Evolutionary conservation across 2,329 filamentous ascomycete genomes (phyloP), one percentile per base, ranked within the genome.

Genomic region (Ascochyta koolunga): DNA sequence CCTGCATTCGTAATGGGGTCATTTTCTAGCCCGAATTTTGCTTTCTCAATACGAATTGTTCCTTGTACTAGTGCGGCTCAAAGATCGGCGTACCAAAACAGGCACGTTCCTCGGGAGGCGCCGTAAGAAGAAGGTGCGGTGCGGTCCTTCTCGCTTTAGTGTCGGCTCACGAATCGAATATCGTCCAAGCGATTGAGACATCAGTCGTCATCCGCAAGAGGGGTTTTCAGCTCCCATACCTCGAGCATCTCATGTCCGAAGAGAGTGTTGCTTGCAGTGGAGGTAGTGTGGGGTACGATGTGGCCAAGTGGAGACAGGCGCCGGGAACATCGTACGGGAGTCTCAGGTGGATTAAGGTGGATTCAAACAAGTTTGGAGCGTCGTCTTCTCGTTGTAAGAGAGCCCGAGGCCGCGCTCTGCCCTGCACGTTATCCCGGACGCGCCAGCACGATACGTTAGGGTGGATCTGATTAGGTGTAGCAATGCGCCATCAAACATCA

Each of bases 41-140:
- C 38, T 27, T 19, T 25, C 18, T 27, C 25, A 32, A 19, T 2
- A 19, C 21, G 22, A 10, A 18, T 2, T 24, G 4, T 24, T n/a
- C 22, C 31, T 29, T 42, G 43, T n/a, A 37, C 33, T 21, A 38
- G 37, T 41, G 43, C 38, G 43, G 37, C 43, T 53, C 32, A 21
- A 37, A n/a, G 31, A 53, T 47, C 25, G 24, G 37, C 18, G 13
- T 42, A 18, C 11, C 24, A n/a, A 25, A 19, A 3, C 24, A 19
- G 29, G 15, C 22, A 40, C 15, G 15, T 18, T 36, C 13, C 3
- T 10, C 37, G 49, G 42, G 37, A 52, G 42, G 49, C 36, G 49
- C 49, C 36, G 41, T 27, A 25, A 13, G 15, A 10, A 31, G 42
- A 21, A 42, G 24, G 19, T 10, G 19, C 9, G 11, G 22, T 19